phyloP scores from a whole-genome alignment of 2,329 filamentous ascomycete genomes.

The Ophiostoma piceae region DNA sequence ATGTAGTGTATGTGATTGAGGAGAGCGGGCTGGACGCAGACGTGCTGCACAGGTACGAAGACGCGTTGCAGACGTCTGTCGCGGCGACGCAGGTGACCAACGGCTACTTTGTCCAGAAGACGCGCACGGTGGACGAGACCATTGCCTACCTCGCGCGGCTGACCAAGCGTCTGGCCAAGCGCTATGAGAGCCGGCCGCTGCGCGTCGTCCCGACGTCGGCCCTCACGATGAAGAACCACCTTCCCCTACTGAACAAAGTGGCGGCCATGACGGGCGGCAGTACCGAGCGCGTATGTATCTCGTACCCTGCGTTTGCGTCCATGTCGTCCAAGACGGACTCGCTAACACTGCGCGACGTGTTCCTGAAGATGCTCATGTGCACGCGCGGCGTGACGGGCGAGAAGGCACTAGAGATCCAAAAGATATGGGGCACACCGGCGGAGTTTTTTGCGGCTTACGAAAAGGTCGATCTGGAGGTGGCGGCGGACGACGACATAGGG shows the following conservation, averaged over 20 bases:
- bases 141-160: conserved; percentile 69
- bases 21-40: conserved; percentile 59
- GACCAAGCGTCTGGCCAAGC: conserved; percentile 61
- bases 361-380: conserved; percentile 82
- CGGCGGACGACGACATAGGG: background rate
- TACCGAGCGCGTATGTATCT: conserved; percentile 45
- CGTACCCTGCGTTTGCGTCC: conserved; percentile 65
- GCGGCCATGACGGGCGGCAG: conserved; percentile 33
- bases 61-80: conserved; percentile 66
- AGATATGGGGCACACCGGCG: conserved; percentile 68
- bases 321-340: conserved; percentile 70
- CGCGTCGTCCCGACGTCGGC: conserved; percentile 60
- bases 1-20: conserved; percentile 75
- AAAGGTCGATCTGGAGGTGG: conserved; percentile 42
- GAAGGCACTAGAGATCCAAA: conserved; percentile 74
- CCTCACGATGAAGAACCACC: conserved; percentile 61
- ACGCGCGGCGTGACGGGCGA: conserved; percentile 69
- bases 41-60: conserved; percentile 53
- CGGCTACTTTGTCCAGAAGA: conserved; percentile 73
- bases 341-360: conserved; percentile 68
- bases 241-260: conserved; percentile 57
- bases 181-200: conserved; percentile 56
- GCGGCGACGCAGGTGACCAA: conserved; percentile 73
- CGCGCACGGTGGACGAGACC: conserved; percentile 68
- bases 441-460: conserved; percentile 67